Conservation (phyloP, 352 stramenopile species). For the Phytophthora uliginosa region DNA sequence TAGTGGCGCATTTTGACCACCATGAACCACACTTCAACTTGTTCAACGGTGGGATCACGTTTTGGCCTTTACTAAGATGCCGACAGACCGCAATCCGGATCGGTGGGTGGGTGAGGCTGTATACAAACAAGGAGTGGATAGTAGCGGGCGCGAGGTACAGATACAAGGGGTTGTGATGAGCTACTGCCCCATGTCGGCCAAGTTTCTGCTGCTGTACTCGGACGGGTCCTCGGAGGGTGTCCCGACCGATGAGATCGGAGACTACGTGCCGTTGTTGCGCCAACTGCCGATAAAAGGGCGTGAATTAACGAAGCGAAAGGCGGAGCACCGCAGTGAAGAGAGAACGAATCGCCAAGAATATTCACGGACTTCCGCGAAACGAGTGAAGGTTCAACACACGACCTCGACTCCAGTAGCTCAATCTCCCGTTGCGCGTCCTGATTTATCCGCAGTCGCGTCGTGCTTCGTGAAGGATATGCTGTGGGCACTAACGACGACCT, state of each 20-base stretch:
- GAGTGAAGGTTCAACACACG: background rate
- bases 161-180: constrained; percentile 14
- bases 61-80: background rate
- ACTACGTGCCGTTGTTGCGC: constrained; percentile 21
- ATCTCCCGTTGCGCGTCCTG: background rate
- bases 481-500: constrained; percentile 10
- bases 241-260: constrained; percentile 19
- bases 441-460: background rate
- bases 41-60: background rate
- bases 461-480: constrained; percentile 13
- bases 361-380: background rate
- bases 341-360: background rate
- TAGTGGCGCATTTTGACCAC: background rate
- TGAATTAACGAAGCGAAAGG: background rate
- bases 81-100: background rate
- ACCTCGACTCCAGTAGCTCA: background rate
- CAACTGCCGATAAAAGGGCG: background rate
- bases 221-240: constrained; percentile 26
- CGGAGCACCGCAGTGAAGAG: background rate
- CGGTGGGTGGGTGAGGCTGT: constrained; percentile 20
- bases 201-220: constrained; percentile 21
- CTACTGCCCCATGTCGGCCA: constrained; percentile 10
- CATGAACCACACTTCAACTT: background rate
- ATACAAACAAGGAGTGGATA: constrained; percentile 19
- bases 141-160: constrained; percentile 4